Evolutionary conservation across 306 rosid species (phyloP).

Genomic region (Fagus sylvatica): DNA sequence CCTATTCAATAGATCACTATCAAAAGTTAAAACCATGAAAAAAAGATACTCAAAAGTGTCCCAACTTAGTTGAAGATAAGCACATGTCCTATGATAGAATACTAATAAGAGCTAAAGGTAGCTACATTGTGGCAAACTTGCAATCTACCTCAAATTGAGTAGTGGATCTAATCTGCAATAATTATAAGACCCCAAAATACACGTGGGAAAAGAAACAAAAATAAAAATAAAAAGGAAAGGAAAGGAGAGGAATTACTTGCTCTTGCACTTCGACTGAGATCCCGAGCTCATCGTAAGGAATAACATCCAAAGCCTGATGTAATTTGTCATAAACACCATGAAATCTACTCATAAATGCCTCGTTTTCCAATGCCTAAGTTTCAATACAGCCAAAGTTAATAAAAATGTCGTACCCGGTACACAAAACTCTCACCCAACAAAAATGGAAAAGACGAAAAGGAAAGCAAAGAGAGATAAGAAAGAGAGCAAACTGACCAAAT

Average conservation of each 20-base stretch:
- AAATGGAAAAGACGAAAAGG: background rate
- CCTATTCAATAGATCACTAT: too few species aligned
- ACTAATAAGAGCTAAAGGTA: background rate
- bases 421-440: background rate
- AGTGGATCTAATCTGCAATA: background rate
- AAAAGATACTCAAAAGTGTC: background rate
- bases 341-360: conserved; percentile 69
- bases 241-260: conserved; percentile 41
- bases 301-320: conserved; percentile 48
- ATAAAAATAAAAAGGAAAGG: background rate
- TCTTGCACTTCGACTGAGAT: conserved; percentile 75
- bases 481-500: conserved; percentile 43
- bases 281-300: conserved; percentile 68
- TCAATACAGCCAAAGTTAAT: background rate
- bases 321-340: conserved; percentile 59
- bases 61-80: background rate
- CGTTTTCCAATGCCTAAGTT: conserved; percentile 64
- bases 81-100: background rate
- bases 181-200: background rate
- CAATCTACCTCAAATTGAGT: too few species aligned
- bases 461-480: background rate
- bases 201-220: background rate
- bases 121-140: background rate
- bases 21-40: too few species aligned
- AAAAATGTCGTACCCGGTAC: background rate